A percentile compares a stretch with the other conserved stretches of the same genome.
phyloP scores from a whole-genome alignment of 2,329 filamentous ascomycete species.

The Fusarium sp. region DNA sequence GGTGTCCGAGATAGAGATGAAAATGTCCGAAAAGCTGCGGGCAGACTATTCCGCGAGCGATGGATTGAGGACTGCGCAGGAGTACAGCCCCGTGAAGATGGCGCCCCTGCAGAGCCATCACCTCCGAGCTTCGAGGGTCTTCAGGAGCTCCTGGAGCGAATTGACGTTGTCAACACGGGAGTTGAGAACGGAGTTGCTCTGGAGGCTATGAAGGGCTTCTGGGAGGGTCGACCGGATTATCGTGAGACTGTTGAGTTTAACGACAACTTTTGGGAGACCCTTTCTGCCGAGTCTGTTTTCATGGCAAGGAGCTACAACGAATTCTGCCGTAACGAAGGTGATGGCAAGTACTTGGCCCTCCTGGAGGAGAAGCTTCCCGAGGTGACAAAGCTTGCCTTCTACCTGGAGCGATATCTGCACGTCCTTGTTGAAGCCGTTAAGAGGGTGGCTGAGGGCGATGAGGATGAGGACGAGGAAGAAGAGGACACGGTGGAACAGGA shows the following conservation, averaged over 20 bases:
- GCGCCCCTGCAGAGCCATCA: slow-evolving; percentile 66
- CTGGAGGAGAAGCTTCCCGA: slow-evolving; percentile 95
- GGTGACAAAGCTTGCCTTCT: slow-evolving; percentile 90
- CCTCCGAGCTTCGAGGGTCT: slow-evolving; percentile 84
- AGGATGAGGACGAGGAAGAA: slow-evolving; percentile 71
- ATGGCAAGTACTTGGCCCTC: slow-evolving; percentile 79
- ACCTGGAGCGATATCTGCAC: slow-evolving; percentile 83
- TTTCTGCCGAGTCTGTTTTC: slow-evolving; percentile 89
- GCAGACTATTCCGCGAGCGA: slow-evolving; percentile 89
- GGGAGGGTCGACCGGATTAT: slow-evolving; percentile 90
- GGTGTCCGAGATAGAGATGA: slow-evolving; percentile 94
- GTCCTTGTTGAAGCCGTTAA: slow-evolving; percentile 74
- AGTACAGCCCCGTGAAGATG: slow-evolving; percentile 68
- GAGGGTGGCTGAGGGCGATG: slow-evolving; percentile 66
- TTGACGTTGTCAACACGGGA: slow-evolving; percentile 92
- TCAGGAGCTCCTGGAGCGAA: slow-evolving; percentile 90
- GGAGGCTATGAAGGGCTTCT: slow-evolving; percentile 96
- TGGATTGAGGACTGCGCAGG: slow-evolving; percentile 97
- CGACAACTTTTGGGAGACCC: slow-evolving; percentile 82
- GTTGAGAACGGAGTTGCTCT: slow-evolving; percentile 90
- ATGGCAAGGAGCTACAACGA: slow-evolving; percentile 94
- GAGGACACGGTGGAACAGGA: slow-evolving; percentile 91
- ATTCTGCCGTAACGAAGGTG: slow-evolving; percentile 82
- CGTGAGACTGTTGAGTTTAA: slow-evolving; percentile 78
- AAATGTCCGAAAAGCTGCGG: slow-evolving; percentile 90